Evolutionary conservation across 306 rosid species (phyloP).

Genomic region (Cucumis cinereus): DNA sequence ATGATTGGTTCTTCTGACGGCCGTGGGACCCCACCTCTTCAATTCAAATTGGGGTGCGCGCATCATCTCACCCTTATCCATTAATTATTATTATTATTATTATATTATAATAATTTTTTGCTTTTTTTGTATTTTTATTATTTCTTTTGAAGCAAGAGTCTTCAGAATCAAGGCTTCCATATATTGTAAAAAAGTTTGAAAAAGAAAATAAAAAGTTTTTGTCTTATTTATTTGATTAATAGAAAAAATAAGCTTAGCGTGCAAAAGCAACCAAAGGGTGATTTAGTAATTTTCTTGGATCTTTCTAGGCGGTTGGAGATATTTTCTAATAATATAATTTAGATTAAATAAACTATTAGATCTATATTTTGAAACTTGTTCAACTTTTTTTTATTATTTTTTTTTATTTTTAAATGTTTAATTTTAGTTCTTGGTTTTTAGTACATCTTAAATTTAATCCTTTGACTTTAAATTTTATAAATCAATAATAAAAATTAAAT

Average conservation of each 20-base stretch:
- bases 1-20: background rate
- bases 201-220: background rate
- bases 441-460: too few species aligned
- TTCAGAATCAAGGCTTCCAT: background rate
- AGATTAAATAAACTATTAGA: too few species aligned
- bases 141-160: background rate
- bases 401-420: too few species aligned
- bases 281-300: background rate
- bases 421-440: too few species aligned
- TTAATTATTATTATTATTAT: background rate
- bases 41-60: background rate
- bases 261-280: background rate
- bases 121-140: background rate
- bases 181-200: background rate
- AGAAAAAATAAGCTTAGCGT: background rate
- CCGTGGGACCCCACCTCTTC: background rate
- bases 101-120: too few species aligned
- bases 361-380: too few species aligned
- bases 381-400: too few species aligned
- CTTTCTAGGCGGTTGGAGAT: background rate
- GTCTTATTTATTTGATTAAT: background rate
- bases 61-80: background rate
- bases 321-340: background rate
- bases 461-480: too few species aligned
- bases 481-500: too few species aligned